Evolutionary conservation across 2,329 filamentous ascomycete species (phyloP), one percentile per base, ranked within the genome.

Genomic region (Aspergillus sp.): DNA sequence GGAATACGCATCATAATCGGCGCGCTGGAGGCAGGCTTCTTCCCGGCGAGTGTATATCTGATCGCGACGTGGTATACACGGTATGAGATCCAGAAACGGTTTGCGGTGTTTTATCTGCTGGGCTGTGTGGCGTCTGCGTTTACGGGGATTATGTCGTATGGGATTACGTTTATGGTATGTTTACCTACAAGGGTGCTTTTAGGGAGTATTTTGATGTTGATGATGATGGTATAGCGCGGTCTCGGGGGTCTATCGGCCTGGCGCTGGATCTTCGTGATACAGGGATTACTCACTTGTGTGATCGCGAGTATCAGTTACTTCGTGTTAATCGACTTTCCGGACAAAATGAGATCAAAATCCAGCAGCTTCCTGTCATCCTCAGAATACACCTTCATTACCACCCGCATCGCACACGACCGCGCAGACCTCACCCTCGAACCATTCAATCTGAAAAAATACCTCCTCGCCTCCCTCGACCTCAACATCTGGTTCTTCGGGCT

Each of bases 31-130:
- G 68, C 70, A 1, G 63, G 67, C 2, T 71, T 73, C 42, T 69
- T 68, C 41, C 64, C 67, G 0, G 69, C 67, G 27, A 72, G 71
- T 35, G 67, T 74, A 13, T 73, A 72, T 49, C 62, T 73, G 5
- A 56, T 72, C 7, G 63, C 60, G 10, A 70, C 66, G 4, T 72
- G 69, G 69, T 71, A 73, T 43, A 62, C 66, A 7, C 61, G 70
- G 73, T 84, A 79, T 53, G 83, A 88, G 64, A 74, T 88, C 12
- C 83, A 84, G 40, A 84, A 83, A 61, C 73, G 85, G 39, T 86
- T 85, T 57, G 81, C 82, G 0, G 62, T 77, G 26, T 88, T 88
- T 56, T 88, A 86, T 59, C 73, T 88, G 11, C 71, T 87, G 5
- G 83, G 84, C 32, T 83, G 77, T 49, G 71, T 85, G 5, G 81